These are phyloP conservation scores for Candida saitoana DNA, from an alignment of 805 yeast species.

Conservation along the genomic window DNA sequence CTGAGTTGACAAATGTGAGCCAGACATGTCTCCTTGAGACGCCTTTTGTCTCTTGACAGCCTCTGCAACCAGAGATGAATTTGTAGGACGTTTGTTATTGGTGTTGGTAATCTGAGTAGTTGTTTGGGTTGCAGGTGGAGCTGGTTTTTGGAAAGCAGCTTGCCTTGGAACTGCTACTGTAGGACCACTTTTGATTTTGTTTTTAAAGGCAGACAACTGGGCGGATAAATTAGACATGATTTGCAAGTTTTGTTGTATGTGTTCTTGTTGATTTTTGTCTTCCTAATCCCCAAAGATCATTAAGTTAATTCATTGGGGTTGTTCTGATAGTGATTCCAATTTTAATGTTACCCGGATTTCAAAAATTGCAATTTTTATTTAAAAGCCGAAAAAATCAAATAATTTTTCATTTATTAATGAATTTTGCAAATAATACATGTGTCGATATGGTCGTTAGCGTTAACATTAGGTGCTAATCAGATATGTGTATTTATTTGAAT, in stretches of 20 bases:
- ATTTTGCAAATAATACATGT: constrained; percentile 9
- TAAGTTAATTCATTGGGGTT: background rate
- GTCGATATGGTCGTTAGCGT: constrained; percentile 17
- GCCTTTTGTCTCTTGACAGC: constrained; percentile 32
- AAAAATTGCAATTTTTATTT: too few relatives aligned
- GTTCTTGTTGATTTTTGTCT: background rate
- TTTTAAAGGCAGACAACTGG: constrained; percentile 44
- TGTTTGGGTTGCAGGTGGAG: constrained; percentile 11
- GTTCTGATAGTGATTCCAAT: background rate
- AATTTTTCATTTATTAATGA: constrained; percentile 8
- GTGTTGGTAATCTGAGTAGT: constrained; percentile 1
- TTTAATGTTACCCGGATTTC: constrained; percentile 4
- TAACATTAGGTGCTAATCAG: constrained; percentile 25
- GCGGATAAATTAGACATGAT: constrained; percentile 37
- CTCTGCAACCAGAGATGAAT: constrained; percentile 24
- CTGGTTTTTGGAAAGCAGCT: constrained; percentile 16
- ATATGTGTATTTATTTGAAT: constrained; percentile 11
- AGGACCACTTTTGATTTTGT: constrained; percentile 42
- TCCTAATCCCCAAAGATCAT: background rate
- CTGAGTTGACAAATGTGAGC: constrained; percentile 77
- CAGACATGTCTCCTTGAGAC: constrained; percentile 28
- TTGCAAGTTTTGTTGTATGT: background rate
- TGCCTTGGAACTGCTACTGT: constrained; percentile 33
- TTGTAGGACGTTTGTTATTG: constrained; percentile 12
- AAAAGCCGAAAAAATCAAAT: too few relatives aligned